Percentiles rank a stretch among this genome's conserved stretches.
These are phyloP conservation scores for Aspergillus chevalieri DNA, from an alignment of 2,329 filamentous ascomycete species.

Conservation along the genomic window DNA sequence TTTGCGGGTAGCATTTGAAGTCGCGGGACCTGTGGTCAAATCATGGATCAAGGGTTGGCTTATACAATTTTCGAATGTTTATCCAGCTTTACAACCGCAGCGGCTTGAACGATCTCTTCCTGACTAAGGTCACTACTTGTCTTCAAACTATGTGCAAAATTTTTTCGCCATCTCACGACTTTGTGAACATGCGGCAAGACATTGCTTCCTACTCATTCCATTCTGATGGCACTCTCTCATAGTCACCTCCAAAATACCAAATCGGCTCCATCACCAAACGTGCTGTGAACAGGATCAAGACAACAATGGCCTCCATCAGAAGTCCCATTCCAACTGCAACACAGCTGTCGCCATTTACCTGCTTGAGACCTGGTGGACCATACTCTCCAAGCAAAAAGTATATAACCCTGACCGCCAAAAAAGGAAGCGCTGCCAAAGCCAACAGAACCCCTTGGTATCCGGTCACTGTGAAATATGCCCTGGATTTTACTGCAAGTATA, in stretches of 20 bases:
- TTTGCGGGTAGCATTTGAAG: constrained; percentile 20
- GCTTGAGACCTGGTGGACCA: constrained; percentile 13
- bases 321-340: constrained; percentile 18
- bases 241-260: neutral
- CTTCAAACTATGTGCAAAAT: neutral
- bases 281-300: constrained; percentile 13
- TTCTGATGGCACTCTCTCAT: no score
- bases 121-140: neutral
- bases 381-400: constrained; percentile 17
- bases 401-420: constrained; percentile 16
- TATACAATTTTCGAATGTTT: constrained; percentile 17
- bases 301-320: constrained; percentile 20
- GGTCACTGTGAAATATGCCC: constrained; percentile 10
- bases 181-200: no score
- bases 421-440: constrained; percentile 13
- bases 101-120: constrained; percentile 4
- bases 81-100: constrained; percentile 18
- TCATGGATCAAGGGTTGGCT: constrained; percentile 20
- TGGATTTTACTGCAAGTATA: constrained; percentile 15
- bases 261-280: constrained; percentile 18
- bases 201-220: no score
- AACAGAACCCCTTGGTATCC: constrained; percentile 15
- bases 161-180: neutral
- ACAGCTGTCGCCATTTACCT: constrained; percentile 10
- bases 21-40: constrained; percentile 16